Evolutionary conservation across 73 alveolate genomes (phyloP).

Genomic region (Halteria grandinella): DNA sequence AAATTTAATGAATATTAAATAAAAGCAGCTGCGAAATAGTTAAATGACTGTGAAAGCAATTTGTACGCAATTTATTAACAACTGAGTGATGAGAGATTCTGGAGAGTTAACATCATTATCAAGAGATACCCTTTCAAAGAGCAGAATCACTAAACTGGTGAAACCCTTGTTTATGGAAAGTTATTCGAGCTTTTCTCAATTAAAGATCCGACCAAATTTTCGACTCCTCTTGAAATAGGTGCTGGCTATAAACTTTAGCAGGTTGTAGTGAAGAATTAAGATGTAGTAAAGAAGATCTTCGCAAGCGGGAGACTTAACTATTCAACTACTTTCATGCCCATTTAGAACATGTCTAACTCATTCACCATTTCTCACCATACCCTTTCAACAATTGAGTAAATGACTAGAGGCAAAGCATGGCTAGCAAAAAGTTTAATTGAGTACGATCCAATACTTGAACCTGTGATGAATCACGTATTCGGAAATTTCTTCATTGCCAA

Average conservation of each 20-base stretch:
- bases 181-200: constrained; percentile 87
- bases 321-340: constrained; percentile 80
- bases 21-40: too few species aligned
- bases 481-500: constrained; percentile 92
- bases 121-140: too few species aligned
- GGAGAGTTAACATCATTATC: too few species aligned
- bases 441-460: constrained; percentile 77
- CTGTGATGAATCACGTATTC: constrained; percentile 89
- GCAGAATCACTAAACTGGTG: constrained; percentile 86
- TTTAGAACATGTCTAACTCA: constrained; percentile 67
- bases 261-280: constrained; percentile 90
- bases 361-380: constrained; percentile 20
- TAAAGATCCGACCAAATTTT: constrained; percentile 79
- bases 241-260: constrained; percentile 90
- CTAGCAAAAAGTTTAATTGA: constrained; percentile 85
- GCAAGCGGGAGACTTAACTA: constrained; percentile 73
- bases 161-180: constrained; percentile 88
- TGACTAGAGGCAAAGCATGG: constrained; percentile 71
- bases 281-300: constrained; percentile 78
- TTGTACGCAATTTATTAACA: too few species aligned
- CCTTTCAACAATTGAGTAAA: constrained; percentile 18
- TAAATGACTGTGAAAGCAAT: too few species aligned
- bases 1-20: too few species aligned
- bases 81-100: too few species aligned
- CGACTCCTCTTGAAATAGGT: constrained; percentile 87